Conservation (phyloP, 495 filamentous ascomycete species). For the Aspergillus nanangensis region DNA sequence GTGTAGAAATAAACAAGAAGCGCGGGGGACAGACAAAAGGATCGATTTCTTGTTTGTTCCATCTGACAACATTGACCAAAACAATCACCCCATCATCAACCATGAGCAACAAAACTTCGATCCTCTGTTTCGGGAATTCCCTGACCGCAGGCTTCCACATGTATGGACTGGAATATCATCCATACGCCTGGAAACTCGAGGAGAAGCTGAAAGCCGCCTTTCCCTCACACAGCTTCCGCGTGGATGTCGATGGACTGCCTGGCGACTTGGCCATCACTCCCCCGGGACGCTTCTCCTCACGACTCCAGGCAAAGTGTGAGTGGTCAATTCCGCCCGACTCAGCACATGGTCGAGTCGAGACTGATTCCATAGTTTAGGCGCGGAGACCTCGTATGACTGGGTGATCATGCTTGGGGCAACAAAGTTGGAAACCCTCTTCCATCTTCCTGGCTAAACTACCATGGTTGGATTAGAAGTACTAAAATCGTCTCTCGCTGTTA, state of each 20-base stretch:
- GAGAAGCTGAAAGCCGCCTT: conserved; percentile 14
- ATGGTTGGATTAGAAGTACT: not conserved
- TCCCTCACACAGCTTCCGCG: conserved; percentile 13
- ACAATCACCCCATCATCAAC: no score
- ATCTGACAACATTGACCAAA: no score
- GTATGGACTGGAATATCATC: conserved; percentile 40
- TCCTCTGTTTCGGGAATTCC: conserved; percentile 49
- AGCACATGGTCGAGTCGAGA: not conserved
- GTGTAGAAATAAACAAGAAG: no score
- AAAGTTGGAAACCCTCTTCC: conserved; percentile 36
- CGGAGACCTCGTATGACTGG: conserved; percentile 26
- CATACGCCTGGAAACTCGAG: conserved; percentile 41
- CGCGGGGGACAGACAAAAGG: no score
- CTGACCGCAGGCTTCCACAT: conserved; percentile 53
- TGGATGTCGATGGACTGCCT: conserved; percentile 38
- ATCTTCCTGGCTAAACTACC: conserved; percentile 5
- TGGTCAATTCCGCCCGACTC: conserved; percentile 8
- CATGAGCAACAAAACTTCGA: conserved; percentile 16
- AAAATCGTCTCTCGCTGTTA: conserved; percentile 5
- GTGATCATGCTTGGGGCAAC: conserved; percentile 52
- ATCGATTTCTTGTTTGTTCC: no score
- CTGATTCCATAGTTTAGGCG: not conserved
- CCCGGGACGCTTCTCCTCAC: conserved; percentile 33
- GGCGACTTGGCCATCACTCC: conserved; percentile 46
- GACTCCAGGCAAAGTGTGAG: conserved; percentile 42